A percentile compares a stretch with the other conserved stretches of the same genome.
phyloP scores from a whole-genome alignment of 2,329 filamentous ascomycete species.

The Penicillium aurantiogriseum region DNA sequence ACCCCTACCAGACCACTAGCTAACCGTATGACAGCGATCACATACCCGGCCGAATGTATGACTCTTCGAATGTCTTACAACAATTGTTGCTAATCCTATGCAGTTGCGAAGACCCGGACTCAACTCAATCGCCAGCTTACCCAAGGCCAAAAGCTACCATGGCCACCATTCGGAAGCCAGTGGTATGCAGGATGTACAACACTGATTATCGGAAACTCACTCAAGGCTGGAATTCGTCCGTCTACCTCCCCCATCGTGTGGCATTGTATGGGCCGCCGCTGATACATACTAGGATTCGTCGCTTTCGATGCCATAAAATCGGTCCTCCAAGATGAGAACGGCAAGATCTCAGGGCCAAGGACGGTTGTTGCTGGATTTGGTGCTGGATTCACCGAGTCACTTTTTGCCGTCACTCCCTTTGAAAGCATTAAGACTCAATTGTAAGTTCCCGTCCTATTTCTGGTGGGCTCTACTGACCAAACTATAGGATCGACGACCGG shows the following conservation, averaged over 20 bases:
- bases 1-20: slow-evolving; percentile 22
- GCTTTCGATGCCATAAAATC: slow-evolving; percentile 94
- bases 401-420: slow-evolving; percentile 92
- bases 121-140: slow-evolving; percentile 86
- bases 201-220: slow-evolving; percentile 90
- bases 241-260: slow-evolving; percentile 17
- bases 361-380: slow-evolving; percentile 94
- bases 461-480: background rate
- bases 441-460: slow-evolving; percentile 38
- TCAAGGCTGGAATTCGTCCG: slow-evolving; percentile 92
- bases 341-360: slow-evolving; percentile 83
- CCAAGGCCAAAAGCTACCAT: slow-evolving; percentile 82
- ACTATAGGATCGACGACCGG: slow-evolving; percentile 82
- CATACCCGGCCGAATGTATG: slow-evolving; percentile 89
- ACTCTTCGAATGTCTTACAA: slow-evolving; percentile 8
- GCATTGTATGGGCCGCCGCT: background rate
- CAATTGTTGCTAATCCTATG: slow-evolving; percentile 9
- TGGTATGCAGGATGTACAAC: slow-evolving; percentile 99
- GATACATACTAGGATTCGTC: slow-evolving; percentile 66
- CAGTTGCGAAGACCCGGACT: slow-evolving; percentile 89
- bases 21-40: slow-evolving; percentile 63
- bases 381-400: slow-evolving; percentile 88
- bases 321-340: slow-evolving; percentile 75
- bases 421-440: slow-evolving; percentile 98
- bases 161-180: slow-evolving; percentile 87